These are phyloP conservation scores for Cicer cuneatum DNA, from an alignment of 306 rosid species.

Conservation along the genomic window DNA sequence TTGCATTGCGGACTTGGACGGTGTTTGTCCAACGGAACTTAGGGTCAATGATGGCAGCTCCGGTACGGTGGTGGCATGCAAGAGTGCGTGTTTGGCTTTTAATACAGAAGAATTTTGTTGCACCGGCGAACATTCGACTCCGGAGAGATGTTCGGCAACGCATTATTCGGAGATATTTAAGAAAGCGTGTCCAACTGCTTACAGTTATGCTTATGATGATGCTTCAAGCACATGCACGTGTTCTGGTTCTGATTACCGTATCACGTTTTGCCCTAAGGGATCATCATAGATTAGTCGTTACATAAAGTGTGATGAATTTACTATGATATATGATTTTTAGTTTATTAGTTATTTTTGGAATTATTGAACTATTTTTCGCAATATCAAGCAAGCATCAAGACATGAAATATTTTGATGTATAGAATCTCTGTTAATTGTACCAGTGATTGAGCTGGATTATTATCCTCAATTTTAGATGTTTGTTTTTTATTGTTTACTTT, in stretches of 20 bases:
- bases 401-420: not conserved
- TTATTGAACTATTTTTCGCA: not conserved
- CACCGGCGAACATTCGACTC: constrained; percentile 75
- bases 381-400: not conserved
- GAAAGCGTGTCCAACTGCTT: constrained; percentile 86
- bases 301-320: not conserved
- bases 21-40: constrained; percentile 66
- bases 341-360: not conserved
- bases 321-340: not conserved
- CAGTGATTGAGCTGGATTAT: no score
- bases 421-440: no score
- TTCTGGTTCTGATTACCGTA: constrained; percentile 66
- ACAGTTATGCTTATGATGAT: constrained; percentile 91
- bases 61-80: constrained; percentile 73
- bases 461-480: no score
- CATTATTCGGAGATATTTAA: constrained; percentile 78
- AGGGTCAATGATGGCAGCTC: constrained; percentile 39
- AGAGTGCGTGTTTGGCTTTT: constrained; percentile 85
- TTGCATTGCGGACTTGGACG: constrained; percentile 70
- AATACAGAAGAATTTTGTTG: constrained; percentile 75
- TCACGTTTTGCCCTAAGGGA: constrained; percentile 71
- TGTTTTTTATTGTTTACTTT: no score
- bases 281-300: constrained; percentile 14
- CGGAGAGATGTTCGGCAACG: constrained; percentile 79
- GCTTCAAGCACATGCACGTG: constrained; percentile 93